phyloP scores from a whole-genome alignment of 768 basidiomycete species.

The Boletus barrowsii region DNA sequence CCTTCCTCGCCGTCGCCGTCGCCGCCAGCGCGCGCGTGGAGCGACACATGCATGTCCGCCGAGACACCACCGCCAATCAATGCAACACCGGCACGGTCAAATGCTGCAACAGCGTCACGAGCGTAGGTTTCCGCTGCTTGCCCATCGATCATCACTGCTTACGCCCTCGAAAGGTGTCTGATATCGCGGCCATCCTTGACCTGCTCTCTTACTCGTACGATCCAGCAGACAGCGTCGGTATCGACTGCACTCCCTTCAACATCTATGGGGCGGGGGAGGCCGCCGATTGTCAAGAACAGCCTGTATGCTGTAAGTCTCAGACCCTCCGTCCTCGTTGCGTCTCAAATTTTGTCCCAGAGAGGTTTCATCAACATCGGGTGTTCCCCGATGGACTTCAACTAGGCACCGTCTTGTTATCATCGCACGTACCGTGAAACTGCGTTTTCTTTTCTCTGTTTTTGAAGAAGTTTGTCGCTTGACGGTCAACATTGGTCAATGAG shows the following conservation, averaged over 20 bases:
- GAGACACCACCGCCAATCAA: not conserved
- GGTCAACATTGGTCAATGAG: not conserved
- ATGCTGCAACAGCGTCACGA: slow-evolving; percentile 19
- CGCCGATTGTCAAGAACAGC: slow-evolving; percentile 22
- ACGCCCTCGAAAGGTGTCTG: slow-evolving; percentile 8
- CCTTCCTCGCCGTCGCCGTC: slow-evolving; percentile 17
- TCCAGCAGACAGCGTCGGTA: slow-evolving; percentile 18
- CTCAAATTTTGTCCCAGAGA: not conserved
- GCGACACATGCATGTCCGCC: slow-evolving; percentile 12
- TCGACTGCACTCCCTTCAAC: slow-evolving; percentile 24
- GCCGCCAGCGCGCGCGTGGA: slow-evolving; percentile 24
- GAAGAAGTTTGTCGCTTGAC: not conserved
- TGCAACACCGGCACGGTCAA: slow-evolving; percentile 20
- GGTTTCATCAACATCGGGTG: slow-evolving; percentile 20
- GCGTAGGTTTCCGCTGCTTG: slow-evolving; percentile 14
- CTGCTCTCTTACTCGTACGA: slow-evolving; percentile 8
- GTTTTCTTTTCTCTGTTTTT: slow-evolving; percentile 4
- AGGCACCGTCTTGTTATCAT: not conserved
- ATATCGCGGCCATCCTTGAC: slow-evolving; percentile 5
- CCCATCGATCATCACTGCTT: not conserved
- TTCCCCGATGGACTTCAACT: slow-evolving; percentile 24
- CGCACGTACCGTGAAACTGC: not conserved
- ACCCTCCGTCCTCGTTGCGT: not conserved
- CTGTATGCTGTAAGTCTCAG: slow-evolving; percentile 26
- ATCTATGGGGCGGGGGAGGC: slow-evolving; percentile 17